Base-by-base conservation (phyloP, 1,139 yeast species). In the Geotrichum bryndzae region DNA sequence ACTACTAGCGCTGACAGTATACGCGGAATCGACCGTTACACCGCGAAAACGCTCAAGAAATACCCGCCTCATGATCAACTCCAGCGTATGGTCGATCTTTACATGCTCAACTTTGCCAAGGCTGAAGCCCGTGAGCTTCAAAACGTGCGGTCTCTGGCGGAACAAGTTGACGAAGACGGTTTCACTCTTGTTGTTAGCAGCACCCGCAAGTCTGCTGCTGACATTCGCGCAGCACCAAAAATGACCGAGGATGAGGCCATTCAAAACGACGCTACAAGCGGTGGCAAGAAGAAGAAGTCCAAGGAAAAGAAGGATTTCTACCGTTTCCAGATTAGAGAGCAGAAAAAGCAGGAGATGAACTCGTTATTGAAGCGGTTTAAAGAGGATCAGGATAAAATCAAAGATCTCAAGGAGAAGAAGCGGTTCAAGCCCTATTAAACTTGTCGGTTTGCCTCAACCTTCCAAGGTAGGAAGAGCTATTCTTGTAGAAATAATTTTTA, bases 291-390 rank as follows among this genome's bases (percentile, higher is more conserved):
- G 74, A 78, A 82, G 76, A 85, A 88, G 74, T 85, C 82, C 78
- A 88, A 89, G 75, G 95, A 91, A 68, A 90, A 91, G 79, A 82
- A 83, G 67, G 98, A 95, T 76, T 94, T 95, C 79, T 95, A 95
- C 79, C 82, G 97, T 69, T 95, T 92, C 84, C 99, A 95, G 77
- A 83, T 94, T 69, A 85, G 99, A 75, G 96, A 95, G 73, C 84
- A 85, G 72, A 94, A 92, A 82, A 94, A 94, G 80, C 85, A 83
- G 66, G 97, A 92, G 74, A 90, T 94, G 90, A 90, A 90, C 72
- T 91, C 89, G 60, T 79, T 95, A 72, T 79, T 94, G 71, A 80
- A 77, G 65, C 89, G 91, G 74, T 95, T 91, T 77, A 90, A 88
- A 73, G 85, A 87, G 65, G 99, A 95, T 75, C 97, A 94, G 77